Evolutionary conservation across 2,329 filamentous ascomycete species (phyloP).

Genomic region (Pseudocercospora fuligena): DNA sequence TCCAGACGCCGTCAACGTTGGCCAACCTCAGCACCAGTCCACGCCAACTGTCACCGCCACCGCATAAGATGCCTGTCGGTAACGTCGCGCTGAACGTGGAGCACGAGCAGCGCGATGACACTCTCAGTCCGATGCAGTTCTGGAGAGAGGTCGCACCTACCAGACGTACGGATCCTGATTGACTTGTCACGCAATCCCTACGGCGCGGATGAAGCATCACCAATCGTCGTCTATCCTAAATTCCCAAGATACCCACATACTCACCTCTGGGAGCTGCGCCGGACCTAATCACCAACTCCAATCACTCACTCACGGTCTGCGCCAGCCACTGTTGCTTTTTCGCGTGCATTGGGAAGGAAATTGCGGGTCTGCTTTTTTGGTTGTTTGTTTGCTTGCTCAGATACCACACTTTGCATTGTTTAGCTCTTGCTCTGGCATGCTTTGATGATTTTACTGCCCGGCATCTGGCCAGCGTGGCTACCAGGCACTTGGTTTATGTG

Average conservation of each 20-base stretch:
- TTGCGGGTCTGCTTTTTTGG: constrained; percentile 13
- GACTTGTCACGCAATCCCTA: background rate
- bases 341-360: constrained; percentile 16
- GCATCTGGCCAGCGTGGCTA: constrained; percentile 1
- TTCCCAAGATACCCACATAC: constrained; percentile 18
- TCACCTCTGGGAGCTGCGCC: constrained; percentile 16
- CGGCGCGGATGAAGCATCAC: background rate
- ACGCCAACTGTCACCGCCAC: constrained; percentile 40
- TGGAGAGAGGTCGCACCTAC: constrained; percentile 9
- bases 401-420: constrained; percentile 24
- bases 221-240: background rate
- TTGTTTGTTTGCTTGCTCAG: constrained; percentile 22
- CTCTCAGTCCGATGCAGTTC: constrained; percentile 13
- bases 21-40: constrained; percentile 37
- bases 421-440: constrained; percentile 14
- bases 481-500: background rate
- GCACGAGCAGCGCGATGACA: constrained; percentile 2
- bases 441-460: constrained; percentile 18
- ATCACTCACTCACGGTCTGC: constrained; percentile 24
- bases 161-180: background rate
- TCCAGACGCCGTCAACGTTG: constrained; percentile 37
- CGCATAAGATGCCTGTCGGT: constrained; percentile 34
- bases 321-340: constrained; percentile 24
- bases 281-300: constrained; percentile 24
- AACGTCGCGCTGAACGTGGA: constrained; percentile 12